Evolutionary conservation across 805 yeast genomes (phyloP), one percentile per base, ranked within the genome.

Genomic region (Blastobotrys chiropterorum): DNA sequence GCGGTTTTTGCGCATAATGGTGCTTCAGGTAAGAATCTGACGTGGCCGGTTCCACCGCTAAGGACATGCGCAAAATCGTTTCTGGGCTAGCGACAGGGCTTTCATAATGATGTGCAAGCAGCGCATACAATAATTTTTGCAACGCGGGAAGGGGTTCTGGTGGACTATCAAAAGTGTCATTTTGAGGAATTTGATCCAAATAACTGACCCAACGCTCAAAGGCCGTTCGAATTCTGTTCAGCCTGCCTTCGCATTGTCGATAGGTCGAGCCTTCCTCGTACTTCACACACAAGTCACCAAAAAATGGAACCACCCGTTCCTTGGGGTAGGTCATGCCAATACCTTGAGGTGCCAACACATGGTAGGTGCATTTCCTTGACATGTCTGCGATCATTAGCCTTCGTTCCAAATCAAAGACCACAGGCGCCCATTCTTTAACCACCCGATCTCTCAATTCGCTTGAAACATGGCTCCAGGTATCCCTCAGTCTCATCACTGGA

Each of bases 391-490:
- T 73, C 66, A 86, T 73, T 47, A 83, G 77, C 59, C 94, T 75
- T 62, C 94, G 78, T 56, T 89, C 95, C 38, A 92, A 73, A 63
- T 90, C 97, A 69, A 86, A 88, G 6, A 88, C 83, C 20, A 92
- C 95, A 1, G 95, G 96, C 0, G 94, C 87, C 97, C 97, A 92
- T 59, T 86, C 95, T 48, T 82, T 80, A 44, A 82, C 78, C 26
- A 89, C 79, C 2, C 80, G 70, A 51, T 79, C 81, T 49, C 86
- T 67, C 45, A 78, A 72, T 26, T 78, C 77, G 17, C 77, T 75
- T 13, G 85, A 78, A 2, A 90, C 86, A 46, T 73, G 71, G 5
- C 82, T 71, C 98, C 98, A 92, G 1, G 90, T 77, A 50, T 78
- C 76, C 22, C 78, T 71, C 45, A 92, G 72, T 57, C 98, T 77